Conservation (phyloP, 2,329 filamentous ascomycete species). For the Ophiostoma sp. region DNA sequence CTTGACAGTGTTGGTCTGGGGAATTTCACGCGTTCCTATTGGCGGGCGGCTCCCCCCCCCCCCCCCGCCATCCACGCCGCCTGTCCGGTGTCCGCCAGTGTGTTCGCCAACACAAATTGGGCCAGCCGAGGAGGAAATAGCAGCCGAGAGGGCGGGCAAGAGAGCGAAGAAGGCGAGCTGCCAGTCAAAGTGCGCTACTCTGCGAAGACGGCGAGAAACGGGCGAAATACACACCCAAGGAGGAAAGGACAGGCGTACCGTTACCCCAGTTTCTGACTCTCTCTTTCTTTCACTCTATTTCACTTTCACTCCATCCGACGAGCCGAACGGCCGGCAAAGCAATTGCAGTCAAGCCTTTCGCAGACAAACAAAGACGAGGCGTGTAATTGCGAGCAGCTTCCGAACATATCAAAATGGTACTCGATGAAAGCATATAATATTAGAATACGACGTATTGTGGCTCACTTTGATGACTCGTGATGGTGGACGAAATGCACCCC, state of each 20-base stretch:
- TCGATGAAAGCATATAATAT: too few relatives aligned
- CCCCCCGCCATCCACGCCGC: neutral
- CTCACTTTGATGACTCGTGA: neutral
- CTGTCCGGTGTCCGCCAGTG: neutral
- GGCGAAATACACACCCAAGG: neutral
- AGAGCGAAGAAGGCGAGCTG: neutral
- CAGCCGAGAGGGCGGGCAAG: neutral
- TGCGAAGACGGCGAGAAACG: neutral
- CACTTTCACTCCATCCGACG: neutral
- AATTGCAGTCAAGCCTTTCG: neutral
- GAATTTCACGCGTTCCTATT: neutral
- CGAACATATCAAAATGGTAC: too few relatives aligned
- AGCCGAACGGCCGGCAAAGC: constrained; percentile 6
- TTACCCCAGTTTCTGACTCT: neutral
- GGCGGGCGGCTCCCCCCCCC: neutral
- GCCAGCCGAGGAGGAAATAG: constrained; percentile 10
- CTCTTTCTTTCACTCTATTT: neutral
- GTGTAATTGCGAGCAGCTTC: neutral
- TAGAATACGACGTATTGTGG: neutral
- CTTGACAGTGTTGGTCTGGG: neutral
- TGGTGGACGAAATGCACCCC: neutral
- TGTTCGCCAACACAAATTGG: neutral
- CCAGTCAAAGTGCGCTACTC: neutral
- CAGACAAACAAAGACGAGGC: too few relatives aligned
- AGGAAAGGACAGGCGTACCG: neutral